Base-by-base conservation (phyloP, 768 basidiomycete genomes). In the Boletus rufocinnamomeus region DNA sequence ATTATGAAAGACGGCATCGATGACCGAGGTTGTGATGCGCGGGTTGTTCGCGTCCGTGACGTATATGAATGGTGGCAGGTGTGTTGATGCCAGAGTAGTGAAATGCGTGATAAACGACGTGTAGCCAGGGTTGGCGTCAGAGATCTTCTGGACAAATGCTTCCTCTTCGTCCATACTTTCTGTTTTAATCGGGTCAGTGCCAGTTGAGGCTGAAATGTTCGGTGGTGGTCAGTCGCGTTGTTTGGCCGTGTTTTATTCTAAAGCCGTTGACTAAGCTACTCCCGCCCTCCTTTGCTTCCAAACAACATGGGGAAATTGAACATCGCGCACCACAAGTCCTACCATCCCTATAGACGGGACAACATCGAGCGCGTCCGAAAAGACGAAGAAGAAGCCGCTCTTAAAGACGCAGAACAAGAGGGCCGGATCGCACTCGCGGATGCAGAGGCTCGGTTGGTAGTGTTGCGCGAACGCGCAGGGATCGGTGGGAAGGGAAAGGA, bases 291-390 rank as follows among this genome's bases (percentile, higher is more conserved):
- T 25, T 64, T 47, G 2, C 25, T 38, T n/a, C 21, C 13, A 19
- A 23, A 11, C 13, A 16, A 30, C 2, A 62, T 58, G 61, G 61
- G 61, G 28, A 62, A 63, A 67, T 81, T 93, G 25, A 92, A 92
- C 69, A 93, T 93, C 70, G 91, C 91, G 14, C 91, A 93, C 71
- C 91, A 93, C 78, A 94, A 94, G 69, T 92, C 90, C 1, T 93
- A 93, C 71, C 91, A 94, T 63, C 91, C 91, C 0, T 93, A 93
- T 68, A 76, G 91, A 40, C 74, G 86, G 44, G 92, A 94, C 70
- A 94, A 94, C 66, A 90, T 93, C 58, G 90, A 91, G 58, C 82
- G 82, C 21, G 90, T 94, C 2, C 77, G 85, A n/a, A 74, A 69
- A 57, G 91, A 94, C 80, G 91, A 94, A 74, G 92, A 89, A 66